Evolutionary conservation across 192 early-diverging fungal species (phyloP), one percentile per base, ranked within the genome.

Genomic region (Phlyctochytrium arcticum): DNA sequence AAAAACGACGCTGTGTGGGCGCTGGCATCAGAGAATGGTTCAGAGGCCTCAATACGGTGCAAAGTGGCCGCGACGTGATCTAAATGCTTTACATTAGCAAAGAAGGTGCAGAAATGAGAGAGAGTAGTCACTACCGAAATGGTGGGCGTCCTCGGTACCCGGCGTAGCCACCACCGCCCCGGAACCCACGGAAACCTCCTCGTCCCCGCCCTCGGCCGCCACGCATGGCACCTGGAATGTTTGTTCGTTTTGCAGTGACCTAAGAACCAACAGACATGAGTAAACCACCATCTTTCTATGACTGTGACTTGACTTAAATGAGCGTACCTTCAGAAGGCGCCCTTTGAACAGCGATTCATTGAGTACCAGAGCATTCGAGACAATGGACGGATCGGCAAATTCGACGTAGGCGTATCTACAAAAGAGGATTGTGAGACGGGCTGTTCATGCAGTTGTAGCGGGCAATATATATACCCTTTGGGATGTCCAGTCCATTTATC

Each of bases 221-320:
- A 33, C 73, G 67, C 57, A 80, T 75, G 76, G 92, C 85, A n/a
- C 88, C 89, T 6, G 94, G 94, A 37, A 98, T 75, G 62, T 98
- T 98, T 36, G 94, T 96, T 34, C 96, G 90, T 74, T 98, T 98
- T 21, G 90, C 78, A 27, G 88, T 88, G 29, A 92, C 91, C 82
- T 90, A 46, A 21, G 31, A 12, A 71, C 15, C 47, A 47, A 35
- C 8, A 23, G 24, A 55, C 9, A 27, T 55, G 17, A 30, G 37
- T 17, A 10, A 17, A 34, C 29, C 53, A n/a, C 24, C n/a, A 39
- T 56, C 47, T 21, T 47, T 27, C 17, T 37, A 12, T 12, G 26
- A 12, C 31, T n/a, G 5, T 0, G 17, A 26, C 36, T 48, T 17
- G 10, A 4, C 3, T 8, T n/a, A 6, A 42, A 42, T 21, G 48